Conservation (phyloP, 768 basidiomycete genomes). For the Pleurotus citrinopileatus region DNA sequence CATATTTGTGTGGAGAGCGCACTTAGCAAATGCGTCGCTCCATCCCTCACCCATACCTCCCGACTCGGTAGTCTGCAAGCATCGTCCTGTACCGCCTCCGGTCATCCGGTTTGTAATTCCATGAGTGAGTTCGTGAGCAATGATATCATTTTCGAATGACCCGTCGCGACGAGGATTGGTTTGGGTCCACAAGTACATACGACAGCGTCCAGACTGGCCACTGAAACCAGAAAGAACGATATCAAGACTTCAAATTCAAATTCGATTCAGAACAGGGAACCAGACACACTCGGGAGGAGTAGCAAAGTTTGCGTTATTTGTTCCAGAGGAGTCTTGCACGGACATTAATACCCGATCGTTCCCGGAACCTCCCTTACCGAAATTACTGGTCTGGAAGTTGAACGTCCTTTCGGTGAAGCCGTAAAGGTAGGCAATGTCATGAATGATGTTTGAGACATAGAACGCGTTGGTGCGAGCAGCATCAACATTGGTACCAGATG, state of each 20-base stretch:
- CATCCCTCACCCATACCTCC: constrained; percentile 53
- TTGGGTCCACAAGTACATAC: constrained; percentile 22
- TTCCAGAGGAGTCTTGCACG: constrained; percentile 44
- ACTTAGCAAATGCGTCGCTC: constrained; percentile 31
- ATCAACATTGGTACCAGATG: constrained; percentile 38
- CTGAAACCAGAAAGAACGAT: constrained; percentile 10
- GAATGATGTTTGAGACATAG: constrained; percentile 56
- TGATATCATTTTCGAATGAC: constrained; percentile 41
- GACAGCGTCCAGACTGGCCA: constrained; percentile 29
- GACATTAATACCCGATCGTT: constrained; percentile 49
- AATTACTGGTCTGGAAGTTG: constrained; percentile 62
- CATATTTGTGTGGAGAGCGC: not conserved
- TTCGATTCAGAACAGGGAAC: not conserved
- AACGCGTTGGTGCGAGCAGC: constrained; percentile 56
- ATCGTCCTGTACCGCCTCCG: constrained; percentile 32
- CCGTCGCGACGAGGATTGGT: constrained; percentile 42
- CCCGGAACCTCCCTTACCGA: constrained; percentile 47
- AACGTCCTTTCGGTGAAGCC: constrained; percentile 59
- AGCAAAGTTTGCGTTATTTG: constrained; percentile 42
- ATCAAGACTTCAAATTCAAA: not conserved
- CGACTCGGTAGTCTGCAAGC: constrained; percentile 45
- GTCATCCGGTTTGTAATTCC: constrained; percentile 7
- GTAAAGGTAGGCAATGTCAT: constrained; percentile 39
- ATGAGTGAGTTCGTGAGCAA: constrained; percentile 6
- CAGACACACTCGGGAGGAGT: constrained; percentile 40